Evolutionary conservation across 2,329 filamentous ascomycete species (phyloP), one percentile per base, ranked within the genome.

Genomic region (Claviceps capensis): DNA sequence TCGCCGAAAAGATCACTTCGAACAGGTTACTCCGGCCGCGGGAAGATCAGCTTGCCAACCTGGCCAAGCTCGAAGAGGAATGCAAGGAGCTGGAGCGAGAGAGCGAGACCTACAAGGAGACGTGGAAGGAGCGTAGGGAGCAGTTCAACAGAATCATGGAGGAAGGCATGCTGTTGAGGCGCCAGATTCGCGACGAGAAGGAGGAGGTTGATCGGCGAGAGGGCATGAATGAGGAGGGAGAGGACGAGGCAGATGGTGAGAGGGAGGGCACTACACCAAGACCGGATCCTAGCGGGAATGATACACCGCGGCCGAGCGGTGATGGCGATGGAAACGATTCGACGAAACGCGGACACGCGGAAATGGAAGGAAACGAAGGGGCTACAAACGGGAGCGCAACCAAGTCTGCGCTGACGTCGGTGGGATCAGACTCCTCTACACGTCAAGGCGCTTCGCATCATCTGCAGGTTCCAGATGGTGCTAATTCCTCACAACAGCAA

Each of bases 181-280:
- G 87, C 48, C 76, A 94, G 65, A 95, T 97, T 62, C 82, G 89
- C 55, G 90, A 95, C 62, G 91, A 96, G 73, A 95, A 95, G 70
- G 90, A 95, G 65, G 89, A 95, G 68, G 87, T 93, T 0, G 89
- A 95, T 68, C 76, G 88, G 43, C 79, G 88, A 51, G 88, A 94
- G 66, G 88, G 88, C 34, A 88, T 88, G 81, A 78, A 81, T 52
- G 82, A 81, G 57, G 83, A 81, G 47, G 78, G 73, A 16, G 83
- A 83, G 58, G 81, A 82, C 34, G 74, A 76, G 14, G 77, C 67
- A 5, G 76, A 76, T 51, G 67, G 67, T 3, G 66, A 69, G 22
- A 63, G 67, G 36, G 69, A 67, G 2, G 76, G 72, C 11, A 69
- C 72, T 45, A 80, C 75, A 40, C 76, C 78, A 2, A 63, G 71